phyloP scores from a whole-genome alignment of 2,329 filamentous ascomycete species.

The Colletotrichum tamarilloi region DNA sequence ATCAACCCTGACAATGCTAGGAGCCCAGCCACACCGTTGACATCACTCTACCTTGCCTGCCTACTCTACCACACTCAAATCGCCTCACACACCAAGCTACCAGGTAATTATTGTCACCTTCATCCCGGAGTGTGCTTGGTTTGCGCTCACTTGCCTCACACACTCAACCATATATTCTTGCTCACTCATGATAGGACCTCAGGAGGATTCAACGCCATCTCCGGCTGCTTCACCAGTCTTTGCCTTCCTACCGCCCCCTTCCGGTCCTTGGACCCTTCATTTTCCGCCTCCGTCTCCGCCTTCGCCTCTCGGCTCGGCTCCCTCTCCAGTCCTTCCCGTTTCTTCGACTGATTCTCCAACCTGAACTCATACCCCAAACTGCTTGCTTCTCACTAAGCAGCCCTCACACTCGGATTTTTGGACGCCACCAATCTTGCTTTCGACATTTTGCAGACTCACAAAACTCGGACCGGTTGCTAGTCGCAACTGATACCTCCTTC shows the following conservation, averaged over 20 bases:
- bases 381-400: not conserved
- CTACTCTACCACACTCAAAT: not conserved
- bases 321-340: constrained; percentile 6
- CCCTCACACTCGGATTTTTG: not conserved
- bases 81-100: not conserved
- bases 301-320: constrained; percentile 24
- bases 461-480: not conserved
- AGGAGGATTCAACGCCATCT: not conserved
- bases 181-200: not conserved
- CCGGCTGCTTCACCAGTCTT: not conserved
- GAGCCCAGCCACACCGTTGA: constrained; percentile 24
- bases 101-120: not conserved
- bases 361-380: not conserved
- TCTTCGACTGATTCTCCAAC: not conserved
- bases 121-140: not conserved
- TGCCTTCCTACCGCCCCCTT: not conserved
- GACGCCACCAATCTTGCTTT: not conserved
- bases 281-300: constrained; percentile 23
- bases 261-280: constrained; percentile 1
- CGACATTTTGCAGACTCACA: not conserved
- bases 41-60: constrained; percentile 16
- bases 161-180: not conserved
- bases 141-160: not conserved
- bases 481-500: not conserved
- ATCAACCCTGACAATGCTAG: not conserved